These are phyloP conservation scores for Talaromyces proteolyticus DNA, from an alignment of 495 filamentous ascomycete species.

Conservation along the genomic window DNA sequence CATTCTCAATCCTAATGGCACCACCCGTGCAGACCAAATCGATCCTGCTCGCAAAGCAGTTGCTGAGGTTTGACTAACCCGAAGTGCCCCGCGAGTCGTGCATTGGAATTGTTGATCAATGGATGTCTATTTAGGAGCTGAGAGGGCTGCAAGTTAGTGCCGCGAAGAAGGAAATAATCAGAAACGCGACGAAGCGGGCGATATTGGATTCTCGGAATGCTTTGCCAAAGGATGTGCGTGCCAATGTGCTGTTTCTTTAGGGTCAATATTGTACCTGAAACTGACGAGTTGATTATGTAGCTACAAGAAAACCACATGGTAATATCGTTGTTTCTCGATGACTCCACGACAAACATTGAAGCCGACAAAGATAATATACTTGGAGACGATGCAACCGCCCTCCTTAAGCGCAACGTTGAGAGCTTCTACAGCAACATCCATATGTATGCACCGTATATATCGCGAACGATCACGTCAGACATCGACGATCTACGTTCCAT, in stretches of 20 bases:
- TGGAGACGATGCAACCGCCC: constrained; percentile 17
- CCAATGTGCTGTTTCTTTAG: too few relatives aligned
- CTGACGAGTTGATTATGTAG: constrained; percentile 9
- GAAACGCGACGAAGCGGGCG: constrained; percentile 23
- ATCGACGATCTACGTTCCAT: constrained; percentile 24
- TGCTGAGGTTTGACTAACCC: constrained; percentile 35
- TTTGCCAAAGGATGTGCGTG: constrained; percentile 27
- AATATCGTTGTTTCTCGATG: constrained; percentile 33
- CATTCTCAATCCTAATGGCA: constrained; percentile 56
- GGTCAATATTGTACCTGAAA: too few relatives aligned
- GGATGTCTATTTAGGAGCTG: constrained; percentile 33
- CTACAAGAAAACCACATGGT: constrained; percentile 30
- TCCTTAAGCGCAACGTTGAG: constrained; percentile 31
- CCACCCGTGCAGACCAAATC: constrained; percentile 47
- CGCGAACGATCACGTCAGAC: constrained; percentile 17
- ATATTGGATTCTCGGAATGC: constrained; percentile 28
- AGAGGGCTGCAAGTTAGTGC: constrained; percentile 27
- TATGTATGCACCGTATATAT: constrained; percentile 17
- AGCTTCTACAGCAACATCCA: constrained; percentile 31
- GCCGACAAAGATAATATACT: constrained; percentile 11
- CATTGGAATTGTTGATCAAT: too few relatives aligned
- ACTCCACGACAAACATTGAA: constrained; percentile 19
- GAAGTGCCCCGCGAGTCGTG: too few relatives aligned
- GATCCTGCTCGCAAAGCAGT: constrained; percentile 48
- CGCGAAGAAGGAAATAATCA: constrained; percentile 32